These are phyloP conservation scores for Amphibolis antarctica DNA, from an alignment of 106 monocot species.

Conservation along the genomic window DNA sequence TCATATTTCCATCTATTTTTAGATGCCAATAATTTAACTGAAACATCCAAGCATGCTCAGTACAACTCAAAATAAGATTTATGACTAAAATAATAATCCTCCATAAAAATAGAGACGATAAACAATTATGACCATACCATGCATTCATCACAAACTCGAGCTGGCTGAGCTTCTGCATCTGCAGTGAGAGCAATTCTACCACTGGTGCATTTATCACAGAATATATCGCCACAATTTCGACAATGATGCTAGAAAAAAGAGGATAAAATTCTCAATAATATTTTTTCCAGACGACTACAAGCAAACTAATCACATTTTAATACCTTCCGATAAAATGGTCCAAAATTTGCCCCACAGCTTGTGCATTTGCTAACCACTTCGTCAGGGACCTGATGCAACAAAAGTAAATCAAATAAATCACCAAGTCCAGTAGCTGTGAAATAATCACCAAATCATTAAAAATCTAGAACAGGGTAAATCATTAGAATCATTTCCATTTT, in stretches of 20 bases:
- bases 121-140: slow-evolving; percentile 30
- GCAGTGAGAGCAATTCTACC: slow-evolving; percentile 84
- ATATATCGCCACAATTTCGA: slow-evolving; percentile 93
- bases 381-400: slow-evolving; percentile 57
- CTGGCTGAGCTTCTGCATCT: slow-evolving; percentile 62
- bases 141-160: slow-evolving; percentile 87
- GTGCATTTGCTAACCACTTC: slow-evolving; percentile 78
- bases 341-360: slow-evolving; percentile 63
- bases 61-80: too few species aligned
- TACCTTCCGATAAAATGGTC: slow-evolving; percentile 76
- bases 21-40: too few species aligned
- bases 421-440: neutral
- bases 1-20: too few species aligned
- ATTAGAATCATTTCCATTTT: neutral
- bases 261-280: neutral
- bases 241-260: slow-evolving; percentile 70
- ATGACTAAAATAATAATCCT: too few species aligned
- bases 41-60: too few species aligned
- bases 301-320: neutral
- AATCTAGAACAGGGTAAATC: too few species aligned
- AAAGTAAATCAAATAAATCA: neutral
- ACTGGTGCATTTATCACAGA: slow-evolving; percentile 90
- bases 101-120: neutral
- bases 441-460: too few species aligned
- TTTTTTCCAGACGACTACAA: neutral